A percentile compares a stretch with the other conserved stretches of the same genome.
phyloP scores from a whole-genome alignment of 2,329 filamentous ascomycete species.

The Fonsecaea nubica region DNA sequence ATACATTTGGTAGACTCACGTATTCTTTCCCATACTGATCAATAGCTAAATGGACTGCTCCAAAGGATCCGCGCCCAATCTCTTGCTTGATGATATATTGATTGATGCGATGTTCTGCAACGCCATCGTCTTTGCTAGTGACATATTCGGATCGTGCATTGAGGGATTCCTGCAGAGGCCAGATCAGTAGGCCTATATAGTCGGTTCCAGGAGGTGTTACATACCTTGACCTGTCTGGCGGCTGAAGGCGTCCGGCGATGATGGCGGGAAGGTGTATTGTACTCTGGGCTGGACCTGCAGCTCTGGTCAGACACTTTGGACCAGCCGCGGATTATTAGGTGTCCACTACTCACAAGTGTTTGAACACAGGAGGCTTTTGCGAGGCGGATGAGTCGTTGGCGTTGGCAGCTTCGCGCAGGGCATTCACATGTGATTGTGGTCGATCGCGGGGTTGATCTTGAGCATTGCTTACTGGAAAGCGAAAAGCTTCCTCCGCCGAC shows the following conservation, averaged over 20 bases:
- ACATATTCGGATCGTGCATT: slow-evolving; percentile 87
- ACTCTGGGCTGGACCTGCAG: slow-evolving; percentile 62
- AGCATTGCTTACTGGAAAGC: slow-evolving; percentile 30
- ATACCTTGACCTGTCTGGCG: slow-evolving; percentile 68
- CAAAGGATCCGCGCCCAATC: slow-evolving; percentile 96
- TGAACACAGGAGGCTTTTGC: slow-evolving; percentile 44
- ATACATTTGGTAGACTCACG: slow-evolving; percentile 63
- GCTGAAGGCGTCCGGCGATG: slow-evolving; percentile 67
- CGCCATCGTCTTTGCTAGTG: slow-evolving; percentile 82
- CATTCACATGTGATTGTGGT: slow-evolving; percentile 55
- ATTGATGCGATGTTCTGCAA: slow-evolving; percentile 84
- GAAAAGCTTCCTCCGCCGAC: slow-evolving; percentile 32
- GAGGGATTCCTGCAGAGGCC: slow-evolving; percentile 74
- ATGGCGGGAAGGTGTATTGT: slow-evolving; percentile 69
- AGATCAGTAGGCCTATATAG: slow-evolving; percentile 16
- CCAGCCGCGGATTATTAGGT: not conserved
- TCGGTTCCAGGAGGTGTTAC: not conserved
- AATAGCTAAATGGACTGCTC: slow-evolving; percentile 85
- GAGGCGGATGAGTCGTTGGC: slow-evolving; percentile 14
- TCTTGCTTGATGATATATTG: slow-evolving; percentile 94
- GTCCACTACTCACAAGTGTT: slow-evolving; percentile 55
- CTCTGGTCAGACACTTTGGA: slow-evolving; percentile 13
- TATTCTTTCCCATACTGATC: slow-evolving; percentile 94
- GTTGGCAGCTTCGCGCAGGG: slow-evolving; percentile 50
- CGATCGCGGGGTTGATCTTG: slow-evolving; percentile 47